phyloP scores from a whole-genome alignment of 1,284 basidiomycete species.

The Austropuccinia psidii region DNA sequence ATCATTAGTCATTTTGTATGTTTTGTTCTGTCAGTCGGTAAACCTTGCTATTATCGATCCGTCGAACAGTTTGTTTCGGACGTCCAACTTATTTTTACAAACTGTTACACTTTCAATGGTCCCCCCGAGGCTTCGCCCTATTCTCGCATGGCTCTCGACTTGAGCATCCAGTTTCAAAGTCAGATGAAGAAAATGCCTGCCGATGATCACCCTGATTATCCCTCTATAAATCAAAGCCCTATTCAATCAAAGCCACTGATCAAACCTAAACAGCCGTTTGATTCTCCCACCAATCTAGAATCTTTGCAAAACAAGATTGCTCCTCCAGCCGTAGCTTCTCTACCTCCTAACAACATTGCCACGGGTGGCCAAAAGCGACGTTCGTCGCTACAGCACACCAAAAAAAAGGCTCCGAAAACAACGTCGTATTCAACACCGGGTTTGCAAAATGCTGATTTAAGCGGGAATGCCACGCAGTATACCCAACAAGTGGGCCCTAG shows the following conservation, averaged over 20 bases:
- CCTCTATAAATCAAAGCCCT: background rate
- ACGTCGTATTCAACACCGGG: slow-evolving; percentile 52
- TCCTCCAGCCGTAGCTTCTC: slow-evolving; percentile 45
- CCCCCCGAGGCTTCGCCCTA: slow-evolving; percentile 64
- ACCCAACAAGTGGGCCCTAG: slow-evolving; percentile 60
- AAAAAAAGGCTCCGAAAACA: slow-evolving; percentile 47
- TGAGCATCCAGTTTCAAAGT: slow-evolving; percentile 81
- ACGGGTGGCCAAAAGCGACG: slow-evolving; percentile 59
- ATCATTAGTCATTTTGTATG: background rate
- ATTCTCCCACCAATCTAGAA: slow-evolving; percentile 38
- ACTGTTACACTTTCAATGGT: slow-evolving; percentile 87
- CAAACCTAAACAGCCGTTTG: slow-evolving; percentile 40
- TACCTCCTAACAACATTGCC: slow-evolving; percentile 53
- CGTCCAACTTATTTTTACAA: slow-evolving; percentile 76
- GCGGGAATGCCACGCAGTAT: slow-evolving; percentile 82
- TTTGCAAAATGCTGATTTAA: slow-evolving; percentile 89
- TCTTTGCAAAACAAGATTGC: slow-evolving; percentile 40
- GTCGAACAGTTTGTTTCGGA: slow-evolving; percentile 73
- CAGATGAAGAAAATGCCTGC: slow-evolving; percentile 72
- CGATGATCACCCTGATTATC: slow-evolving; percentile 53
- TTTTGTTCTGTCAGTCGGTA: background rate
- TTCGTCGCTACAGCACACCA: slow-evolving; percentile 57
- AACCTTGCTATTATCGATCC: slow-evolving; percentile 29
- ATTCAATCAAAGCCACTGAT: slow-evolving; percentile 35
- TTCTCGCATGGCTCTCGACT: slow-evolving; percentile 65